phyloP scores from a whole-genome alignment of 2,329 filamentous ascomycete species.

The Ascochyta rabiei region DNA sequence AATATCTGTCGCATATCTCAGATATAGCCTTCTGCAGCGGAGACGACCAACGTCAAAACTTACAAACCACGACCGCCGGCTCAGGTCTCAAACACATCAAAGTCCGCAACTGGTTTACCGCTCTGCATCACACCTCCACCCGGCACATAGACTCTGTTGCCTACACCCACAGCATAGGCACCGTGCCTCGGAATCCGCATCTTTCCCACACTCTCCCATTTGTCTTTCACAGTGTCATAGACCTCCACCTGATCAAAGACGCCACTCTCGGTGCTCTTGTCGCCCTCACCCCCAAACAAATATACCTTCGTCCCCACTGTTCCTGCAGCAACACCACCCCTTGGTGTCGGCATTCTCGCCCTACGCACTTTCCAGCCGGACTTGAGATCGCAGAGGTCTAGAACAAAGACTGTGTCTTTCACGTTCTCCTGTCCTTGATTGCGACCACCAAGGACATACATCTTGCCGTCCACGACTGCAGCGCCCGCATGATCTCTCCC shows the following conservation, averaged over 20 bases:
- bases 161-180: constrained; percentile 29
- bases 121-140: constrained; percentile 29
- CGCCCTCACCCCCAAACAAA: constrained; percentile 30
- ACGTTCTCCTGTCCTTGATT: constrained; percentile 19
- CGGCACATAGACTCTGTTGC: constrained; percentile 30
- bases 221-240: constrained; percentile 11
- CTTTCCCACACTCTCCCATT: constrained; percentile 21
- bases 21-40: too few relatives aligned
- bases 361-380: constrained; percentile 25
- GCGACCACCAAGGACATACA: constrained; percentile 37
- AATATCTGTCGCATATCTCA: too few relatives aligned
- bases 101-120: constrained; percentile 21
- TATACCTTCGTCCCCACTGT: constrained; percentile 29
- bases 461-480: constrained; percentile 26
- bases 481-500: constrained; percentile 32
- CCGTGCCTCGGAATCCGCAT: constrained; percentile 39
- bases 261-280: background rate
- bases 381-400: constrained; percentile 30
- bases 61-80: background rate
- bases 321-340: constrained; percentile 30
- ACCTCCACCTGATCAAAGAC: constrained; percentile 3
- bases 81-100: constrained; percentile 24
- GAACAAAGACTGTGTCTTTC: constrained; percentile 28
- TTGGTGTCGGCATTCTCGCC: constrained; percentile 30
- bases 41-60: too few relatives aligned